Base-by-base conservation (phyloP, 345 rosid species). In the Pistacia vera region DNA sequence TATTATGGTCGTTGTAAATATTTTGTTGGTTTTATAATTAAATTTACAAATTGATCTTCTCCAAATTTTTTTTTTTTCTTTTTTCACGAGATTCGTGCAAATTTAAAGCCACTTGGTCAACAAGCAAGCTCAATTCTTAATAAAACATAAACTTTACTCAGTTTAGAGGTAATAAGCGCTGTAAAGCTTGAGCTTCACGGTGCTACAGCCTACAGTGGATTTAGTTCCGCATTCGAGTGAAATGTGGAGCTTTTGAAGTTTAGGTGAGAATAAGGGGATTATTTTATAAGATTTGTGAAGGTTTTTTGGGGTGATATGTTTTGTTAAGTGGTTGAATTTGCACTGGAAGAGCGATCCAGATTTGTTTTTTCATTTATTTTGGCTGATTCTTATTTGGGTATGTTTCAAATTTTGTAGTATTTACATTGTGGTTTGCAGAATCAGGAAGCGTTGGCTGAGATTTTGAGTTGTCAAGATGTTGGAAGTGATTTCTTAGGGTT, bases 21-120 rank as follows among this genome's bases (percentile, higher is more conserved):
- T 6, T 52, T n/a, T 52, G 4, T 3, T 49, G 2, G 2, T 16
- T 11, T 16, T 69, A 30, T 62, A 30, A 11, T 41, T 41, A 41
- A 41, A 41, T 41, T 41, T 2, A 46, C 25, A 17, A 46, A 25
- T 44, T 63, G 60, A 49, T 73, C 61, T 51, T 73, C 61, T 70
- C 75, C 59, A 48, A 67, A 10, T 75, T 56, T 66, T 62, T 62
- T 74, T n/a, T 76, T 62, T 62, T n/a, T n/a, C n/a, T n/a, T n/a
- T n/a, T n/a, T n/a, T 74, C 77, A 76, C 73, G 84, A 85, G 86
- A 87, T 78, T 80, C 71, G 83, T 61, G 86, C 86, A 16, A 20
- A 58, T 33, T 70, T 20, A 54, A 56, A 49, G 41, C 48, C 36
- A 35, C 59, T 66, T 10, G 30, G 22, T 52, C 11, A 10, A 22